A percentile compares a stretch with the other conserved stretches of the same genome.
Evolutionary conservation across 2,329 filamentous ascomycete genomes (phyloP).

Genomic region (Plenodomus lindquistii): DNA sequence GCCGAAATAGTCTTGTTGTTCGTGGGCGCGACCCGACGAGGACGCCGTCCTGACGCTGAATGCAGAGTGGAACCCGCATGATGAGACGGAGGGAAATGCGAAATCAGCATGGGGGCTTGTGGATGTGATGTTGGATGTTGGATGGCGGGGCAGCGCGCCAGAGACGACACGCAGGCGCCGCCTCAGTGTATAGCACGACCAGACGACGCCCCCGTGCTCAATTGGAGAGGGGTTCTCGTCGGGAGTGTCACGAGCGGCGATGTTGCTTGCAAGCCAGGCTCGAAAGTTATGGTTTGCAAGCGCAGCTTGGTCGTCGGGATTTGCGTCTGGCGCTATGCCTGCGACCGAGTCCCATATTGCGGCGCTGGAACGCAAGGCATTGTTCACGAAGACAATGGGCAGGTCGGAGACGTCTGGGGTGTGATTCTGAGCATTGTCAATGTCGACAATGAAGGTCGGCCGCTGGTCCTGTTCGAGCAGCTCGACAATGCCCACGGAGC

Average conservation of each 20-base stretch:
- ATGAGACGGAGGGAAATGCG: slow-evolving; percentile 28
- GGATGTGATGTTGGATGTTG: slow-evolving; percentile 24
- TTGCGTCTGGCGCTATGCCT: slow-evolving; percentile 43
- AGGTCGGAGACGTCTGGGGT: slow-evolving; percentile 54
- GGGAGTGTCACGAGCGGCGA: slow-evolving; percentile 56
- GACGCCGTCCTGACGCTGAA: slow-evolving; percentile 14
- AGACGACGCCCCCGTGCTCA: slow-evolving; percentile 67
- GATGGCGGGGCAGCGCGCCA: slow-evolving; percentile 42
- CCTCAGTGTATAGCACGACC: slow-evolving; percentile 72
- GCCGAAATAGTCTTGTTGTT: slow-evolving; percentile 51
- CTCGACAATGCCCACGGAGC: slow-evolving; percentile 69
- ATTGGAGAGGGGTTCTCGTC: slow-evolving; percentile 54
- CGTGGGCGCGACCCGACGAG: slow-evolving; percentile 15
- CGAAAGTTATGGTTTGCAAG: slow-evolving; percentile 61
- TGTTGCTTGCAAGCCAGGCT: slow-evolving; percentile 65
- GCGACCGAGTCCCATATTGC: slow-evolving; percentile 61
- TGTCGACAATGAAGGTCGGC: slow-evolving; percentile 75
- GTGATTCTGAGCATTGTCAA: slow-evolving; percentile 62
- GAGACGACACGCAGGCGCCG: slow-evolving; percentile 71
- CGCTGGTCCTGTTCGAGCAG: slow-evolving; percentile 76
- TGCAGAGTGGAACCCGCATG: slow-evolving; percentile 14
- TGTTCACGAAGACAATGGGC: slow-evolving; percentile 69
- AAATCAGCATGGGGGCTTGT: slow-evolving; percentile 43
- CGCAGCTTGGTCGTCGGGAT: slow-evolving; percentile 42
- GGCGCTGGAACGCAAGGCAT: slow-evolving; percentile 63